A percentile compares a stretch with the other conserved stretches of the same genome.
Evolutionary conservation across 2,329 filamentous ascomycete genomes (phyloP).

Genomic region (Aureobasidium melanogenum): DNA sequence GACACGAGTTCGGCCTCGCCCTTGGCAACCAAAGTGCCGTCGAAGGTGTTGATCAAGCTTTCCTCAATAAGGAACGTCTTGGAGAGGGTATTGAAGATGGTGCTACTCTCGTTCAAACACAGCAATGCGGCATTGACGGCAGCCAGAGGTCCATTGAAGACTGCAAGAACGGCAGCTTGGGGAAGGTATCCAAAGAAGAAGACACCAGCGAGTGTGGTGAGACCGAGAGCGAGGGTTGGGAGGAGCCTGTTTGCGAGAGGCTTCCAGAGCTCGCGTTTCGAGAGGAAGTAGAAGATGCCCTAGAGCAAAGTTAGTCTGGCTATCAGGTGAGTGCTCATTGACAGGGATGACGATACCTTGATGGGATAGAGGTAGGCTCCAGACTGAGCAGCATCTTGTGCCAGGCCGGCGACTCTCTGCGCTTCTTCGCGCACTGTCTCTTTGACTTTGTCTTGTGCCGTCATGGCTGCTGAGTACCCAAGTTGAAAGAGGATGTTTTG

Average conservation of each 20-base stretch:
- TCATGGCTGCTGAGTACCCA: neutral
- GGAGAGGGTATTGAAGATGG: conserved; percentile 44
- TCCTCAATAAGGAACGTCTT: conserved; percentile 72
- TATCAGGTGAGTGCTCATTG: no score
- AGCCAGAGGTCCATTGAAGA: conserved; percentile 76
- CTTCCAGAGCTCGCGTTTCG: conserved; percentile 50
- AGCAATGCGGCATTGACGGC: conserved; percentile 64
- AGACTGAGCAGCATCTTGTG: conserved; percentile 63
- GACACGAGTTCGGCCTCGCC: conserved; percentile 56
- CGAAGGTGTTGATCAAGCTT: conserved; percentile 80
- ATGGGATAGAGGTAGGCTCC: conserved; percentile 80
- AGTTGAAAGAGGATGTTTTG: neutral
- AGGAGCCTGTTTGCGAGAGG: conserved; percentile 49
- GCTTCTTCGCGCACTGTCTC: conserved; percentile 60
- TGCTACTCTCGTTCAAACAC: conserved; percentile 45
- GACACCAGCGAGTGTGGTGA: conserved; percentile 60
- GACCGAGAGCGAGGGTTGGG: conserved; percentile 59
- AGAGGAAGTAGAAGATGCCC: conserved; percentile 53
- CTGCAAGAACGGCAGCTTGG: conserved; percentile 70
- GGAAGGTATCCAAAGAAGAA: conserved; percentile 82
- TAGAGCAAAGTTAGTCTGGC: conserved; percentile 21
- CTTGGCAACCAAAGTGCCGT: conserved; percentile 54
- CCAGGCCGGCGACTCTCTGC: conserved; percentile 53
- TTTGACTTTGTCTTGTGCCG: conserved; percentile 42
- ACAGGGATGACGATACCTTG: conserved; percentile 38